Base-by-base conservation (phyloP, 805 yeast genomes). In the Candida verbasci region DNA sequence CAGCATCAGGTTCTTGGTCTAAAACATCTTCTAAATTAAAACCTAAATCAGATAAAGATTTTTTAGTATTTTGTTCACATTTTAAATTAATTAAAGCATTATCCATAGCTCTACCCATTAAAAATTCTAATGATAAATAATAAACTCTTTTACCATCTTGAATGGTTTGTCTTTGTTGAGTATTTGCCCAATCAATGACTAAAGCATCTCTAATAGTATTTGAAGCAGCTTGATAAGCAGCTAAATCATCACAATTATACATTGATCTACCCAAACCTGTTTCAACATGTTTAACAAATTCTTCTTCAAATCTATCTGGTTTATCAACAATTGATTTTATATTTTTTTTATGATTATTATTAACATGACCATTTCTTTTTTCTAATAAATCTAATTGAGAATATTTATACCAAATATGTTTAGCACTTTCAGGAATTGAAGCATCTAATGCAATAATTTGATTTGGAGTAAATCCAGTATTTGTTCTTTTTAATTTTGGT, bases 51-150 rank as follows among this genome's bases (percentile, higher is more conserved):
- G 70, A 70, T 49, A 67, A 55, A 10, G 68, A 55, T 23, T 42
- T 40, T 11, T 56, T 48, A 30, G 87, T 76, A 35, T 75, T 61
- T 25, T 71, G 78, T 58, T 87, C 81, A 35, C 78, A 70, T 24
- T 80, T 76, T 50, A 83, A 72, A 59, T 89, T 88, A 60, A 88
- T 83, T 65, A 89, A 65, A 22, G 97, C 96, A 57, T 89, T 89
- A 61, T 89, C 97, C 72, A 88, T 71, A 31, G 96, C 96, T 52
- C 96, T 76, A 30, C 97, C 97, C 95, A 88, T 86, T 45, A 88
- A 67, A 56, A 86, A 88, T 63, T 88, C 97, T 48, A 88, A 69
- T 3, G 95, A 85, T 42, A 88, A 60, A 56, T 88, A 88, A 62
- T 88, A 88, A 28, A 88, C 82, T 45, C 97, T 71, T 64, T 88